A percentile compares a stretch with the other conserved stretches of the same genome.
These are phyloP conservation scores for Hermanozyma aechmeae DNA, from an alignment of 805 yeast genomes.

Conservation along the genomic window DNA sequence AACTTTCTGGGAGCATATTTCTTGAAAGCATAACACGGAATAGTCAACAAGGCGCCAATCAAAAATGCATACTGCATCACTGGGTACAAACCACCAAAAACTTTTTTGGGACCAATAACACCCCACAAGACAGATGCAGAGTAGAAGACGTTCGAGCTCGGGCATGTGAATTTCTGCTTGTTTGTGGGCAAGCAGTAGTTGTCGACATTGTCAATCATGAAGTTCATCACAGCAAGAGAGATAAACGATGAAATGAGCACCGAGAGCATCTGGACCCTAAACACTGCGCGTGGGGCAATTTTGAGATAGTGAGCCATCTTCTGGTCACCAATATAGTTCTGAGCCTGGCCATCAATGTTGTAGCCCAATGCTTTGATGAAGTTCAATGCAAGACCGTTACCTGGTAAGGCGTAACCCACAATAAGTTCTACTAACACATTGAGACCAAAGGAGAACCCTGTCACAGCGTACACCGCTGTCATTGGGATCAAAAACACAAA, in stretches of 20 bases:
- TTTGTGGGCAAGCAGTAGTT: conserved; percentile 28
- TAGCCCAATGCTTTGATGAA: conserved; percentile 43
- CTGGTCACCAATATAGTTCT: conserved; percentile 33
- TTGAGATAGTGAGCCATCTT: conserved; percentile 18
- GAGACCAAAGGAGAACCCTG: conserved; percentile 50
- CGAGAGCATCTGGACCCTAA: conserved; percentile 30
- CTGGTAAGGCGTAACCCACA: conserved; percentile 58
- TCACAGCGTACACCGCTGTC: conserved; percentile 51
- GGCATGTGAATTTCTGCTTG: conserved; percentile 27
- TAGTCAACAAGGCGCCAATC: conserved; percentile 36
- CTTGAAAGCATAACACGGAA: conserved; percentile 29
- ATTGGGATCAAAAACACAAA: conserved; percentile 51
- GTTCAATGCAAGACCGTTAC: conserved; percentile 55
- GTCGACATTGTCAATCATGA: conserved; percentile 28
- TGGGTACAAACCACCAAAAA: conserved; percentile 47
- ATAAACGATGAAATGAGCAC: conserved; percentile 25
- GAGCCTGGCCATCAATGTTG: conserved; percentile 57
- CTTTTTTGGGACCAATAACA: conserved; percentile 50
- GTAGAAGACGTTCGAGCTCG: conserved; percentile 41
- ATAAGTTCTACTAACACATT: conserved; percentile 57
- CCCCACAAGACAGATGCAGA: conserved; percentile 48
- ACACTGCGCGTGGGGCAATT: conserved; percentile 16
- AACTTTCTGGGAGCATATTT: conserved; percentile 21
- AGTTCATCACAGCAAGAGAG: conserved; percentile 27
- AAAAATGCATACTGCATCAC: conserved; percentile 51